A percentile compares a stretch with the other conserved stretches of the same genome.
Conservation (phyloP, 352 stramenopile species). For the Phytophthora macrochlamydospora region DNA sequence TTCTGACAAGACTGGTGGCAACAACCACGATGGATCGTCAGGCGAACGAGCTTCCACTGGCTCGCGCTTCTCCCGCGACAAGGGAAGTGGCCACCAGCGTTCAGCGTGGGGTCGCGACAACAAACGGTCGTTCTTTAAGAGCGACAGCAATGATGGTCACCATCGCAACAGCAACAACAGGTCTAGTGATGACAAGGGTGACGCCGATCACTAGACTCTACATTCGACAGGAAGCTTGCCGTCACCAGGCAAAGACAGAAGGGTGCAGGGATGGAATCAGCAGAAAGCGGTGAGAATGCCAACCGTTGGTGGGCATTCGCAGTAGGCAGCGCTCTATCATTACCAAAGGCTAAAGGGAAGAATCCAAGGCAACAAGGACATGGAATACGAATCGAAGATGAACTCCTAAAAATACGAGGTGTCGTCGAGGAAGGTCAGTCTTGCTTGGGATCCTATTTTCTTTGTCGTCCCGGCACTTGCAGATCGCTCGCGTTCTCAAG, state of each 20-base stretch:
- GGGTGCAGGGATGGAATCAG: conserved; percentile 2
- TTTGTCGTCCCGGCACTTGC: conserved; percentile 4
- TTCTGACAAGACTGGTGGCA: conserved; percentile 53
- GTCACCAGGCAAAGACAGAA: conserved; percentile 8
- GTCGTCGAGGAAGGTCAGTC: conserved; percentile 5
- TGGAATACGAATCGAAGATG: conserved; percentile 23
- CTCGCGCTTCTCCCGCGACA: conserved; percentile 63
- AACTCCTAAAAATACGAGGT: conserved; percentile 49
- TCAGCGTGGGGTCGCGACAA: conserved; percentile 63
- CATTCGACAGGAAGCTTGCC: not conserved
- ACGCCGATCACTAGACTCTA: conserved; percentile 20
- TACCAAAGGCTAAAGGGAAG: conserved; percentile 8
- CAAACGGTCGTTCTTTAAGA: conserved; percentile 64
- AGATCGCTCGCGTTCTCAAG: not conserved
- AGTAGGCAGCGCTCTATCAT: conserved; percentile 1
- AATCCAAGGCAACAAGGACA: conserved; percentile 10
- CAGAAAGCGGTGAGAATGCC: conserved; percentile 10
- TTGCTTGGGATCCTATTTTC: conserved; percentile 14
- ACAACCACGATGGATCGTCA: conserved; percentile 28
- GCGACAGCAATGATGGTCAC: conserved; percentile 41
- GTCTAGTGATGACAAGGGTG: conserved; percentile 36
- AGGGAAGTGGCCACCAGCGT: conserved; percentile 44
- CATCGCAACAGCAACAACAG: conserved; percentile 43
- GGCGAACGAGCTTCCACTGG: conserved; percentile 34
- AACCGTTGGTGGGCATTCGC: not conserved